Conservation (phyloP, 139 green algal genomes). For the Chlorella sp. region DNA sequence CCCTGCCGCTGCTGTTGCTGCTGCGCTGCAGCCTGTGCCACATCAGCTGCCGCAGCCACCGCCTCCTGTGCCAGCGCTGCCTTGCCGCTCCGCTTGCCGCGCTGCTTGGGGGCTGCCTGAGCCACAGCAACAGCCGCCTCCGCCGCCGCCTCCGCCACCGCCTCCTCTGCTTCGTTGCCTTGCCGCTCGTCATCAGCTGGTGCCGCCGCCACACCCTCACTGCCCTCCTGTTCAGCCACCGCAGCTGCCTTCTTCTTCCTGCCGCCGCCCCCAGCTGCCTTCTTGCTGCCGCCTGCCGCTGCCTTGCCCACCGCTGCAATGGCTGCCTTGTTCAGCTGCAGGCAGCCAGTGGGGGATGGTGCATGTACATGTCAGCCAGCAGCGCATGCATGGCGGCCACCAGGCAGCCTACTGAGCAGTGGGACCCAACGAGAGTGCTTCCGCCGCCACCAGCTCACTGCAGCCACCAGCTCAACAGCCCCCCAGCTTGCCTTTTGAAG, state of each 20-base stretch:
- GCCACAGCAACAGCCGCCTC: not conserved
- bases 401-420: too few relatives aligned
- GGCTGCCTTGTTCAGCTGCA: not conserved
- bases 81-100: not conserved
- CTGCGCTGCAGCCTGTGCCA: not conserved
- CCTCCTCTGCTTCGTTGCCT: not conserved
- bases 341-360: too few relatives aligned
- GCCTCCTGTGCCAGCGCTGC: not conserved
- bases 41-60: not conserved
- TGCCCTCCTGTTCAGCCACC: not conserved
- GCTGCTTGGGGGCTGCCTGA: not conserved
- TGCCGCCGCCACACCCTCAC: not conserved
- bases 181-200: not conserved
- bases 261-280: not conserved
- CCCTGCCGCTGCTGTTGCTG: not conserved
- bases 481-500: slow-evolving; percentile 68
- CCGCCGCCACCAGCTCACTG: too few relatives aligned
- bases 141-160: not conserved
- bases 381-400: too few relatives aligned
- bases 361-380: too few relatives aligned
- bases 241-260: not conserved
- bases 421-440: too few relatives aligned
- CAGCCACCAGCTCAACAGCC: too few relatives aligned
- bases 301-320: not conserved
- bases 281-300: not conserved